Percentiles rank a stretch among this genome's conserved stretches.
Evolutionary conservation across 2,329 filamentous ascomycete species (phyloP).

Genomic region (Juglanconis oblonga): DNA sequence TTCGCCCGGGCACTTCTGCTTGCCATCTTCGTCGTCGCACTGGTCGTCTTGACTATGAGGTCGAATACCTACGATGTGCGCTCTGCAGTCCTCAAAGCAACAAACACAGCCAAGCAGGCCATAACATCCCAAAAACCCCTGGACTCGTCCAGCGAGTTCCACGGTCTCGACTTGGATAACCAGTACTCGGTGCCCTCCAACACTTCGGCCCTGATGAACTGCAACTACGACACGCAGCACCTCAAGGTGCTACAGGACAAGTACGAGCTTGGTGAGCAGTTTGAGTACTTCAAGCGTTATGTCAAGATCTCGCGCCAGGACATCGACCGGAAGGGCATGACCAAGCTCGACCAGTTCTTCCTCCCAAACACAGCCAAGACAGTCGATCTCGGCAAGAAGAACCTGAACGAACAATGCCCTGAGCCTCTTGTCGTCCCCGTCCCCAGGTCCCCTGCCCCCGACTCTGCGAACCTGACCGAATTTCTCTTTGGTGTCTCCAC

Average conservation of each 20-base stretch:
- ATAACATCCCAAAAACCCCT: constrained; percentile 27
- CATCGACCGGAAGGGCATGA: constrained; percentile 48
- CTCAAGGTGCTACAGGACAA: constrained; percentile 43
- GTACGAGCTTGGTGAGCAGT: constrained; percentile 46
- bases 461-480: constrained; percentile 51
- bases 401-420: constrained; percentile 41
- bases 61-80: constrained; percentile 40
- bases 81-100: constrained; percentile 39
- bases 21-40: constrained; percentile 39
- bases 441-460: constrained; percentile 46
- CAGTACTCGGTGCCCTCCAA: constrained; percentile 22
- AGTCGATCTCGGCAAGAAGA: constrained; percentile 43
- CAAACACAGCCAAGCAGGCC: constrained; percentile 31
- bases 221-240: constrained; percentile 45
- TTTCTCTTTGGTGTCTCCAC: constrained; percentile 61
- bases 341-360: constrained; percentile 46
- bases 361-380: constrained; percentile 45
- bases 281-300: constrained; percentile 57
- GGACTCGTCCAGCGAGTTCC: constrained; percentile 41
- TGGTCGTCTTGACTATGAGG: constrained; percentile 39
- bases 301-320: constrained; percentile 49
- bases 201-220: constrained; percentile 47
- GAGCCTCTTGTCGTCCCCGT: constrained; percentile 51
- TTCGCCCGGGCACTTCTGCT: constrained; percentile 43
- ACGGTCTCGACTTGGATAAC: constrained; percentile 6